phyloP scores from a whole-genome alignment of 768 basidiomycete species.

The Baorangia bicolor region DNA sequence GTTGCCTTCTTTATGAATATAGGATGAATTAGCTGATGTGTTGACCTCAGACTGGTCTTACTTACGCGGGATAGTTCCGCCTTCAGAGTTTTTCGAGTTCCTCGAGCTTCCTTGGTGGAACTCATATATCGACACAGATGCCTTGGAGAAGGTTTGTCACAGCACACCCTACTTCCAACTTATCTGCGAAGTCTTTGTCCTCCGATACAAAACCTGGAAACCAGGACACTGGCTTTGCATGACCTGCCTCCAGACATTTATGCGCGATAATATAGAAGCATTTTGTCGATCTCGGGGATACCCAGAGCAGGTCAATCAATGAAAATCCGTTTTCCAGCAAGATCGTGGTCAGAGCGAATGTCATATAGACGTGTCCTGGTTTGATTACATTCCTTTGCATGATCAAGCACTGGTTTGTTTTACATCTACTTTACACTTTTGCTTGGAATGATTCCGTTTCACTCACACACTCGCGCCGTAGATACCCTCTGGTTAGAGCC shows the following conservation, averaged over 20 bases:
- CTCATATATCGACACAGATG: background rate
- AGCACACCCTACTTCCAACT: constrained; percentile 6
- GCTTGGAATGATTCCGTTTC: background rate
- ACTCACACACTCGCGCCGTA: background rate
- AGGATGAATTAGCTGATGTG: background rate
- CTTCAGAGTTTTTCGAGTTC: constrained; percentile 10
- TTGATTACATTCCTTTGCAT: background rate
- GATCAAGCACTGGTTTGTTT: background rate
- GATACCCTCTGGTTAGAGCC: background rate
- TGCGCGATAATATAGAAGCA: constrained; percentile 9
- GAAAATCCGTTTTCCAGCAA: background rate
- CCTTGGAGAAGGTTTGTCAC: constrained; percentile 6
- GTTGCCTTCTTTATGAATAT: background rate
- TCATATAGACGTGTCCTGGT: background rate
- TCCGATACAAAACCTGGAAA: constrained; percentile 6
- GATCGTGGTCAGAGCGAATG: background rate
- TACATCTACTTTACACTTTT: background rate
- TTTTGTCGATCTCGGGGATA: background rate
- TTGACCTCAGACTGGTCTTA: constrained; percentile 14
- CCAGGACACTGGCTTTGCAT: constrained; percentile 13
- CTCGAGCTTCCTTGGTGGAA: constrained; percentile 19
- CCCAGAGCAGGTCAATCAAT: background rate
- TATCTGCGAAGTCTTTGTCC: background rate
- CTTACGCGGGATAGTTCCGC: constrained; percentile 12
- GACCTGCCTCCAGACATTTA: constrained; percentile 6